phyloP scores from a whole-genome alignment of 2,329 filamentous ascomycete species.

The Colletotrichum cereale region DNA sequence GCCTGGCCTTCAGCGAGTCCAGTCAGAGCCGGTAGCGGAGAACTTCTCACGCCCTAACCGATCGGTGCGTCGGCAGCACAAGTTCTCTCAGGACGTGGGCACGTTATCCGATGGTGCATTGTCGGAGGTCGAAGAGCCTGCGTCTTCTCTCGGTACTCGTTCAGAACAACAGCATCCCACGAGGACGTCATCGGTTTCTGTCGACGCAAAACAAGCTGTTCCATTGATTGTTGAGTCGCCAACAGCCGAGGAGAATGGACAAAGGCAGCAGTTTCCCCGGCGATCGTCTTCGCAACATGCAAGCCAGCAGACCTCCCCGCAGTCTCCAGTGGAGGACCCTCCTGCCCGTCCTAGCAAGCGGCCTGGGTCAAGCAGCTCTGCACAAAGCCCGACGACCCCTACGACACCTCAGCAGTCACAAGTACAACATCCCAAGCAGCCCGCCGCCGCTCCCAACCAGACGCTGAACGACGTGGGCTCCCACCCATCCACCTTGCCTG shows the following conservation, averaged over 20 bases:
- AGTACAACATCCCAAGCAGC: constrained; percentile 42
- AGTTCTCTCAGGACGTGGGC: constrained; percentile 62
- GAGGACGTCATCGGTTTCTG: constrained; percentile 50
- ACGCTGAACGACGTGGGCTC: constrained; percentile 75
- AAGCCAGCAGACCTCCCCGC: constrained; percentile 39
- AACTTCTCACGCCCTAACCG: constrained; percentile 73
- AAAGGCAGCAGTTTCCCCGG: constrained; percentile 58
- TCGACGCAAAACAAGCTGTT: constrained; percentile 52
- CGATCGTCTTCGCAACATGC: constrained; percentile 58
- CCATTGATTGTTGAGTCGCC: constrained; percentile 77
- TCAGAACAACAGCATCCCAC: constrained; percentile 50
- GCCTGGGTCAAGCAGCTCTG: constrained; percentile 46
- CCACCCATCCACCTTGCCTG: constrained; percentile 76
- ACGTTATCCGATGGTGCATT: constrained; percentile 59
- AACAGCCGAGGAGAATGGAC: constrained; percentile 56
- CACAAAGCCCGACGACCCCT: constrained; percentile 30
- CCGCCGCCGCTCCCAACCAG: constrained; percentile 43
- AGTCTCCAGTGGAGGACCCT: constrained; percentile 54
- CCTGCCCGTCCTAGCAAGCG: constrained; percentile 61
- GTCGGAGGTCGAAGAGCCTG: constrained; percentile 48
- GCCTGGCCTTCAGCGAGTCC: constrained; percentile 70
- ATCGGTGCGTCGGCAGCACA: constrained; percentile 61
- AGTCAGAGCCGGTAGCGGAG: constrained; percentile 76
- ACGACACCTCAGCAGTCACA: constrained; percentile 29
- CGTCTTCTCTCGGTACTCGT: constrained; percentile 37